Conservation (phyloP, 768 basidiomycete species). For the Hygrocybe punicea region DNA sequence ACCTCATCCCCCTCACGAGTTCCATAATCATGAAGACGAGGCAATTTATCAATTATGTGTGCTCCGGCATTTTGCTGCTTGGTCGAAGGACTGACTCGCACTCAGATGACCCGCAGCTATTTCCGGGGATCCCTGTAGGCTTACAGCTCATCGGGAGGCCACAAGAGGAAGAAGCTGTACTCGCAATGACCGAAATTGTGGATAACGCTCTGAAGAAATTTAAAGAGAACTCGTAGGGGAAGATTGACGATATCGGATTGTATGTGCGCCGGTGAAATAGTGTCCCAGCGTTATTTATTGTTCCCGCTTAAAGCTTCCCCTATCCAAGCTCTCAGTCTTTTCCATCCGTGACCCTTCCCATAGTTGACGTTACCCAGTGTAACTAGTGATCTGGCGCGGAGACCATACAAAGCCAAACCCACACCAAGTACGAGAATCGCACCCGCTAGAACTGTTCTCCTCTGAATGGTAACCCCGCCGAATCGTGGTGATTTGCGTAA, state of each 20-base stretch:
- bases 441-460: constrained; percentile 53
- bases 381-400: constrained; percentile 21
- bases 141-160: constrained; percentile 68
- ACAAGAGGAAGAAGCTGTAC: constrained; percentile 69
- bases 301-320: constrained; percentile 17
- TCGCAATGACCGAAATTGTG: constrained; percentile 64
- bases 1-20: constrained; percentile 45
- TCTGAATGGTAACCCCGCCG: constrained; percentile 29
- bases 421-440: constrained; percentile 68
- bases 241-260: too few relatives aligned
- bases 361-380: constrained; percentile 15
- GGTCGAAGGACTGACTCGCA: neutral
- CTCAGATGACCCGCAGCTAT: constrained; percentile 58
- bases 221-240: constrained; percentile 76
- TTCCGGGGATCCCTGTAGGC: constrained; percentile 56
- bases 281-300: too few relatives aligned
- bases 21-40: constrained; percentile 51
- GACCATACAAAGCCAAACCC: constrained; percentile 60
- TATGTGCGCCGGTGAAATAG: too few relatives aligned
- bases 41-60: constrained; percentile 54
- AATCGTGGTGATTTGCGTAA: constrained; percentile 15
- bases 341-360: constrained; percentile 27
- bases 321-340: constrained; percentile 28
- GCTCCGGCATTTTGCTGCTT: constrained; percentile 27
- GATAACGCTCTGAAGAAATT: constrained; percentile 46